Base-by-base conservation (phyloP, 2,329 filamentous ascomycete species). In the Botryosphaeria dothidea region DNA sequence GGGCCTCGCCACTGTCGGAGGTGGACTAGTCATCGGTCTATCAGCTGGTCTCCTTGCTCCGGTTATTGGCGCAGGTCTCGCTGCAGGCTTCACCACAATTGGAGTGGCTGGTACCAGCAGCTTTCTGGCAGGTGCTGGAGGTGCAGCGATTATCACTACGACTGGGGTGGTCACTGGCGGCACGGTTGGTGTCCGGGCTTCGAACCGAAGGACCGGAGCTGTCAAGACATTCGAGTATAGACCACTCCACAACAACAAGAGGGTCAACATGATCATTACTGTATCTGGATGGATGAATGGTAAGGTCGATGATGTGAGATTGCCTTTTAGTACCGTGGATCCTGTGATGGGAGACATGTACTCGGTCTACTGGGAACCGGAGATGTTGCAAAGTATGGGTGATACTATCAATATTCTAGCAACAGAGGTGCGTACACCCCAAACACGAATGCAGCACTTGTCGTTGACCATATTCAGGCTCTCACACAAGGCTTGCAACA, bases 321-420 rank as follows among this genome's bases (percentile, higher is more conserved):
- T 99, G 72, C 95, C 95, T 7, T 99, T 91, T 78, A 97, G 93
- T 80, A 99, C 96, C 0, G 90, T 99, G 6, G 93, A 99, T 76
- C 92, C 96, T 0, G 87, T 98, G 68, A 99, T 99, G 95, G 95
- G 95, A 13, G 95, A 99, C 74, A 89, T 99, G 17, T 99, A 99
- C 80, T 97, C 94, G 0, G 90, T 99, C 11, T 83, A 96, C 66
- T 99, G 95, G 93, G 95, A 99, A 77, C 96, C 95, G 3, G 95
- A 99, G 75, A 96, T 99, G 93, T 85, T 99, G 74, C 90, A 88
- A 71, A 97, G 92, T 78, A 99, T 97, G 90, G 95, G 95, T 86
- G 92, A 95, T 75, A 99, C 95, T 51, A 98, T 99, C 73, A 97
- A 97, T 72, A 98, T 99, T 78, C 83, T 99, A 68, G 95, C 95